These are phyloP conservation scores for Lotus japonicus DNA, from an alignment of 306 rosid genomes.

Conservation along the genomic window DNA sequence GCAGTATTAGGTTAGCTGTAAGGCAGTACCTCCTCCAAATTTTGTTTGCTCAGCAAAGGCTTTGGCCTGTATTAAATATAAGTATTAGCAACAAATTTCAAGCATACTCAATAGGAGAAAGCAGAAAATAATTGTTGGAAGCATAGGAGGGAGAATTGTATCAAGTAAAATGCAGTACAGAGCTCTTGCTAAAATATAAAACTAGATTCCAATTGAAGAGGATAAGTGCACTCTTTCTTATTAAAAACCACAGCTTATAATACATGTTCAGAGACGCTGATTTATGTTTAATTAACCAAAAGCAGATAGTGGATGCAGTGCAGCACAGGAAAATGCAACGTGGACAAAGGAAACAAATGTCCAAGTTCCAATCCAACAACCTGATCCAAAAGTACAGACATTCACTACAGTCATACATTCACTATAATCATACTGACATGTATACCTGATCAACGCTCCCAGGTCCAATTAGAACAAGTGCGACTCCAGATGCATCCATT, in stretches of 20 bases:
- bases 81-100: conserved; percentile 10
- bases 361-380: background rate
- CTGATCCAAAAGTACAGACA: background rate
- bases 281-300: background rate
- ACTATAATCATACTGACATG: background rate
- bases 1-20: background rate
- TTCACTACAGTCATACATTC: background rate
- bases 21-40: conserved; percentile 81
- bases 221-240: background rate
- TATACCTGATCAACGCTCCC: conserved; percentile 84
- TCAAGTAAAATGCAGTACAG: background rate
- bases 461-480: conserved; percentile 89
- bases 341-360: background rate
- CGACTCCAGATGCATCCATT: conserved; percentile 82
- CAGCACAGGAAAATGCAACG: background rate
- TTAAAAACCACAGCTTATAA: background rate
- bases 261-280: background rate
- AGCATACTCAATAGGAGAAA: background rate
- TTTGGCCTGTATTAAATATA: conserved; percentile 49
- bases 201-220: background rate
- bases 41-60: conserved; percentile 67
- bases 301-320: conserved; percentile 7
- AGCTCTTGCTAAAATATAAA: background rate
- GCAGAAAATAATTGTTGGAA: background rate
- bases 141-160: background rate